Conservation (phyloP, 108 stramenopile species). For the Parietichytrium sp. region DNA sequence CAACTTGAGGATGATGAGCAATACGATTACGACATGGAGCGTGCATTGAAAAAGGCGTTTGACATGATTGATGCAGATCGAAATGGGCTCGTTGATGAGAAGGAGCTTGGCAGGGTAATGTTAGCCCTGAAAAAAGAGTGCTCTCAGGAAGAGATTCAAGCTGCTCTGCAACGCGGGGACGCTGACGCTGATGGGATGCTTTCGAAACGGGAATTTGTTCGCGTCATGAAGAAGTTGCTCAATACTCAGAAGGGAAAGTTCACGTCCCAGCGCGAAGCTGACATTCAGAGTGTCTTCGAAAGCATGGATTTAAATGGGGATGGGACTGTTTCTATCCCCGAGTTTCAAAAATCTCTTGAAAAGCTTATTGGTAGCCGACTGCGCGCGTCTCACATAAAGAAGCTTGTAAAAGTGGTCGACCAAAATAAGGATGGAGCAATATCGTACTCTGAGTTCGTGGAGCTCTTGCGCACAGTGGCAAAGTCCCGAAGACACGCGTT, state of each 20-base stretch:
- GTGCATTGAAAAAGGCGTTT: background rate
- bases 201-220: background rate
- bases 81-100: background rate
- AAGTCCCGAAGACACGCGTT: no score
- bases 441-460: background rate
- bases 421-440: background rate
- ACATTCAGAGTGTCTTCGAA: background rate
- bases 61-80: background rate
- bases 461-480: background rate
- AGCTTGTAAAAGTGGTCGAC: background rate
- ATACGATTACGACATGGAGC: background rate
- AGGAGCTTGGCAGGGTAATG: background rate
- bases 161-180: background rate
- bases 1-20: no score
- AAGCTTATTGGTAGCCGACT: background rate
- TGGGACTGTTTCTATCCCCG: background rate
- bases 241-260: background rate
- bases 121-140: background rate
- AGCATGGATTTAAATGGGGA: background rate
- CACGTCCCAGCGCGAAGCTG: background rate
- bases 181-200: background rate
- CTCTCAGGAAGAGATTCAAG: background rate
- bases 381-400: background rate
- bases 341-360: background rate
- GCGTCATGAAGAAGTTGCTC: background rate